A percentile compares a stretch with the other conserved stretches of the same genome.
These are phyloP conservation scores for Metschnikowia colocasiae DNA, from an alignment of 805 yeast species.

Conservation along the genomic window DNA sequence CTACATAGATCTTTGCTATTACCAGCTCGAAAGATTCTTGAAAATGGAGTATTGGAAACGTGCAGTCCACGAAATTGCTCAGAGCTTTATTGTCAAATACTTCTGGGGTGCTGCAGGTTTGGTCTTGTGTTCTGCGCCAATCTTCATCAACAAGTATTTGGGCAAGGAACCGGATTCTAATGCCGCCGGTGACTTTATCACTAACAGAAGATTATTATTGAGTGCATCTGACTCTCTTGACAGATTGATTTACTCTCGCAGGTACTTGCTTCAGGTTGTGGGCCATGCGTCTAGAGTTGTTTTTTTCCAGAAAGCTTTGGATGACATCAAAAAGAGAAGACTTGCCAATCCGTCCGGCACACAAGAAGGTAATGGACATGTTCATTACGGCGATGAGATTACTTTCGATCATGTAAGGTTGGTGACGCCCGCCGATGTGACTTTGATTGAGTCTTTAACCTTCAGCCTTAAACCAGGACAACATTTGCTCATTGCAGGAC, in stretches of 20 bases:
- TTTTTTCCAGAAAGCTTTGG: slow-evolving; percentile 62
- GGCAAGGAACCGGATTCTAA: slow-evolving; percentile 41
- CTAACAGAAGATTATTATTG: slow-evolving; percentile 78
- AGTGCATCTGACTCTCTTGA: slow-evolving; percentile 88
- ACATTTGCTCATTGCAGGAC: slow-evolving; percentile 86
- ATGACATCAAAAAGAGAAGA: slow-evolving; percentile 36
- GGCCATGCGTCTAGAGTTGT: slow-evolving; percentile 79
- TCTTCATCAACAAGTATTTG: slow-evolving; percentile 59
- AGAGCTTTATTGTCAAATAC: slow-evolving; percentile 84
- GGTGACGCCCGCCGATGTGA: slow-evolving; percentile 79
- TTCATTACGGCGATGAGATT: slow-evolving; percentile 48
- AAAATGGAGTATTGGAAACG: slow-evolving; percentile 71
- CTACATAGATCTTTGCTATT: slow-evolving; percentile 73
- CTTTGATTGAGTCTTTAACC: slow-evolving; percentile 59
- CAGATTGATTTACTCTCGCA: slow-evolving; percentile 77
- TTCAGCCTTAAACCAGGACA: slow-evolving; percentile 79
- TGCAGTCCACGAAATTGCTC: slow-evolving; percentile 78
- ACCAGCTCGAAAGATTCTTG: slow-evolving; percentile 73
- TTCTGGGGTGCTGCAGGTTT: slow-evolving; percentile 96
- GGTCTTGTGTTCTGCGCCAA: slow-evolving; percentile 82
- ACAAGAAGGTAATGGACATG: slow-evolving; percentile 20
- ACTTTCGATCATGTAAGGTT: slow-evolving; percentile 75
- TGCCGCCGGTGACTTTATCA: slow-evolving; percentile 79
- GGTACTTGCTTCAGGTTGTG: slow-evolving; percentile 74
- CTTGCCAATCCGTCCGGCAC: slow-evolving; percentile 17